Evolutionary conservation across 441 rosid species (phyloP), one percentile per base, ranked within the genome.

Genomic region (Populus hybrid): DNA sequence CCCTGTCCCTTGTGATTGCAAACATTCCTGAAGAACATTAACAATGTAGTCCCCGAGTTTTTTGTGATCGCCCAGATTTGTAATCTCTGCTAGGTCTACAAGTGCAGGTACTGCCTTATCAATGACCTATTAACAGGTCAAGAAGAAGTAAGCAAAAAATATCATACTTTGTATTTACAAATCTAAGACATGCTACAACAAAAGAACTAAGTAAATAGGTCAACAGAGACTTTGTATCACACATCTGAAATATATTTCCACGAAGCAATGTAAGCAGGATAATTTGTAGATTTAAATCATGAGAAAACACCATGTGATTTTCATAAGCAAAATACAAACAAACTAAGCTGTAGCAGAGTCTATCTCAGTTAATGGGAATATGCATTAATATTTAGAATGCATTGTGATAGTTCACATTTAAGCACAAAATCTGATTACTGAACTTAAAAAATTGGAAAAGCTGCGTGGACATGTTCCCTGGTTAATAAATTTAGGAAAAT

Each of bases 21-120:
- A 65, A 50, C 93, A 93, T 77, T 94, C 99, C 76, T 94, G 91
- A 73, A 95, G 99, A 73, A 87, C 92, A 73, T 71, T 88, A 36
- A 92, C 86, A 50, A 95, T 90, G 64, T 94, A 76, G 81, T 94
- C 98, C 35, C 99, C 99, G 7, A 95, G 93, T 79, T 87, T 95
- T 85, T 93, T 95, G 78, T 93, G 97, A 79, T 95, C 99, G 4
- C 98, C 98, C 14, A 95, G 90, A 79, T 81, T 83, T 70, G 92
- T 79, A 70, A 95, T 94, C 80, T 94, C 97, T 0, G 94, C 89
- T 16, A 95, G 94, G 86, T 94, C 99, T 30, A 89, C 89, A 73
- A 95, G 94, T 7, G 95, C 87, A 68, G 97, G 91, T 16, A 89
- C 97, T 40, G 92, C 87, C 76, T 93, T 91, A 18, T 95, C 99